Evolutionary conservation across 495 filamentous ascomycete species (phyloP).

Genomic region (Aspergillus baeticus): DNA sequence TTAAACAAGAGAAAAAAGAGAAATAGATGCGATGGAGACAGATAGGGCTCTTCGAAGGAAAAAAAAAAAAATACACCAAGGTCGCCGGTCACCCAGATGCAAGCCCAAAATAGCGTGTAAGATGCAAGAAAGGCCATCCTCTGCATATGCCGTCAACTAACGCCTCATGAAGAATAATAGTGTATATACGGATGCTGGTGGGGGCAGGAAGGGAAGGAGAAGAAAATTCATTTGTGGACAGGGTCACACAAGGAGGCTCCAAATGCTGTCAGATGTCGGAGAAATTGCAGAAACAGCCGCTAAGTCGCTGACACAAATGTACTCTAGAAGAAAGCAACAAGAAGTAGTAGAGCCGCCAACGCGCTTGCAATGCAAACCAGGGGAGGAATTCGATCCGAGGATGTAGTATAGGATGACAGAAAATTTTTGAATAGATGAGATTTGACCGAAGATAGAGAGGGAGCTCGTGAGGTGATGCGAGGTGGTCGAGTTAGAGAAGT

Average conservation of each 20-base stretch:
- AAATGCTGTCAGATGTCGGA: constrained; percentile 15
- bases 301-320: constrained; percentile 14
- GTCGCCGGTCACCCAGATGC: background rate
- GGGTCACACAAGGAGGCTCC: background rate
- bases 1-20: background rate
- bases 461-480: background rate
- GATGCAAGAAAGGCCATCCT: background rate
- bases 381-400: background rate
- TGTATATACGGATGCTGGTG: constrained; percentile 11
- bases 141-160: background rate
- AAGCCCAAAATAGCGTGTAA: constrained; percentile 9
- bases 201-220: background rate
- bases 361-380: constrained; percentile 17
- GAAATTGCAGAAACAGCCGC: constrained; percentile 8
- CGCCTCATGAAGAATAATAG: constrained; percentile 11
- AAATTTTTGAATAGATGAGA: background rate
- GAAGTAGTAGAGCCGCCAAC: constrained; percentile 7
- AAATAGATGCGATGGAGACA: background rate
- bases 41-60: background rate
- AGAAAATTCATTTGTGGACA: background rate
- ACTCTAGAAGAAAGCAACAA: constrained; percentile 13
- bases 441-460: background rate
- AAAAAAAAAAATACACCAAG: no score
- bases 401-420: background rate
- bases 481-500: background rate